Evolutionary conservation across 2,329 filamentous ascomycete species (phyloP).

Genomic region (Epichloe sibirici): DNA sequence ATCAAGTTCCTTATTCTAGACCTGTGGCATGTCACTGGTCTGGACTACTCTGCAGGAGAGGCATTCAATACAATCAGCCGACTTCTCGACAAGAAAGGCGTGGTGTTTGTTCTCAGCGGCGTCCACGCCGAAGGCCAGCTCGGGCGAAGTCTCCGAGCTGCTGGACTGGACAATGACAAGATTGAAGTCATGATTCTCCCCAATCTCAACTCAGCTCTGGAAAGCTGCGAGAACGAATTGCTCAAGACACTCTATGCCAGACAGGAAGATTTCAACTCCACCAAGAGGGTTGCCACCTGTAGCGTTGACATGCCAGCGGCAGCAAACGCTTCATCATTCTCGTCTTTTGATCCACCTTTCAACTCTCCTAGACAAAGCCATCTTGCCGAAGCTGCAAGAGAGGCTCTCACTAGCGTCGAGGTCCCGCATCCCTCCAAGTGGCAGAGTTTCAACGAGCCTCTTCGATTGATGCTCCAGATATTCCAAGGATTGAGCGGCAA

Average conservation of each 20-base stretch:
- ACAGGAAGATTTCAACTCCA: constrained; percentile 46
- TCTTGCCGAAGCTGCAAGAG: constrained; percentile 65
- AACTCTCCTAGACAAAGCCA: constrained; percentile 73
- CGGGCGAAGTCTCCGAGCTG: constrained; percentile 66
- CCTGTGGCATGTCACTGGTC: constrained; percentile 75
- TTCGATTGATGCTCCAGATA: constrained; percentile 87
- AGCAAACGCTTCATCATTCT: constrained; percentile 18
- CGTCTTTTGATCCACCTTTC: constrained; percentile 33
- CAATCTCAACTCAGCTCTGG: constrained; percentile 82
- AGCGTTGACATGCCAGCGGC: constrained; percentile 36
- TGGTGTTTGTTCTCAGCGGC: constrained; percentile 73
- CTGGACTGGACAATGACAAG: constrained; percentile 65
- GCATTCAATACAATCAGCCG: constrained; percentile 89
- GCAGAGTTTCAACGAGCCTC: constrained; percentile 78
- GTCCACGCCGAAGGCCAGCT: constrained; percentile 65
- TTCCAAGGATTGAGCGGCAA: constrained; percentile 77
- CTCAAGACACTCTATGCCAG: constrained; percentile 67
- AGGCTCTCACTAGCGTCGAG: constrained; percentile 58
- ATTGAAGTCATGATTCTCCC: constrained; percentile 71
- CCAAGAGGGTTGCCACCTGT: constrained; percentile 28
- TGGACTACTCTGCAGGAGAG: constrained; percentile 94
- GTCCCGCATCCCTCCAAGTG: constrained; percentile 53
- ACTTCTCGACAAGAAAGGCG: constrained; percentile 62
- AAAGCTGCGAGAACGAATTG: constrained; percentile 90
- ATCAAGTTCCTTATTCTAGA: constrained; percentile 88